phyloP scores from a whole-genome alignment of 139 green algal species.

The Tetraselmis chui region DNA sequence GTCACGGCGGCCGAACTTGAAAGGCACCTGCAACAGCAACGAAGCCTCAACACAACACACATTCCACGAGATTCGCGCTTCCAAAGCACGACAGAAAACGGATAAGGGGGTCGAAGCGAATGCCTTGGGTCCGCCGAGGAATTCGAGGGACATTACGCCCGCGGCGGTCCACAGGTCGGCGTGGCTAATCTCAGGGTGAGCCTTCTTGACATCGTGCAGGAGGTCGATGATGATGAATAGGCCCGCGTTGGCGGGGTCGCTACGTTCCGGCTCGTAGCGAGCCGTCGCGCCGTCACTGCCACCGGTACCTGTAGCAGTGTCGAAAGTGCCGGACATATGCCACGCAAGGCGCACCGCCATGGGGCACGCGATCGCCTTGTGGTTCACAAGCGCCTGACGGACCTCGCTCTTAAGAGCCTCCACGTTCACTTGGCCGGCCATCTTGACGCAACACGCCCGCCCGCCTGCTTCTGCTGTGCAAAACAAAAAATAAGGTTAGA shows the following conservation, averaged over 20 bases:
- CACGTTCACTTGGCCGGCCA: no score
- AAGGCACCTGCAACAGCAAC: background rate
- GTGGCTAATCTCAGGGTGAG: constrained; percentile 24
- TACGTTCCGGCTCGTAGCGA: constrained; percentile 9
- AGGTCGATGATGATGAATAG: constrained; percentile 24
- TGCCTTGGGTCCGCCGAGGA: constrained; percentile 15
- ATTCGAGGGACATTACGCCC: constrained; percentile 27
- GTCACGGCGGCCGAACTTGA: constrained; percentile 22
- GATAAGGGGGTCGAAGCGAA: no score
- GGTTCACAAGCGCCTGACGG: background rate
- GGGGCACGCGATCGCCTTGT: background rate
- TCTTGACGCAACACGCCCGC: no score
- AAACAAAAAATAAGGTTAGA: no score
- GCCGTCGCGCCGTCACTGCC: constrained; percentile 22
- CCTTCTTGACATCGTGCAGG: constrained; percentile 27
- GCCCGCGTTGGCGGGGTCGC: constrained; percentile 21
- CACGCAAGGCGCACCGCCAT: constrained; percentile 18
- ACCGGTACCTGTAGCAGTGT: constrained; percentile 5
- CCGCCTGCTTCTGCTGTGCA: no score
- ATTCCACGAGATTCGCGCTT: no score
- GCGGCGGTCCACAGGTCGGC: constrained; percentile 34
- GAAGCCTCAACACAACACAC: no score
- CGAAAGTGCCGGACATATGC: constrained; percentile 31
- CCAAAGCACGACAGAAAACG: no score
- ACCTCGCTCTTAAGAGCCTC: background rate